Evolutionary conservation across 331 rosid genomes (phyloP).

Genomic region (Acacia concinna): DNA sequence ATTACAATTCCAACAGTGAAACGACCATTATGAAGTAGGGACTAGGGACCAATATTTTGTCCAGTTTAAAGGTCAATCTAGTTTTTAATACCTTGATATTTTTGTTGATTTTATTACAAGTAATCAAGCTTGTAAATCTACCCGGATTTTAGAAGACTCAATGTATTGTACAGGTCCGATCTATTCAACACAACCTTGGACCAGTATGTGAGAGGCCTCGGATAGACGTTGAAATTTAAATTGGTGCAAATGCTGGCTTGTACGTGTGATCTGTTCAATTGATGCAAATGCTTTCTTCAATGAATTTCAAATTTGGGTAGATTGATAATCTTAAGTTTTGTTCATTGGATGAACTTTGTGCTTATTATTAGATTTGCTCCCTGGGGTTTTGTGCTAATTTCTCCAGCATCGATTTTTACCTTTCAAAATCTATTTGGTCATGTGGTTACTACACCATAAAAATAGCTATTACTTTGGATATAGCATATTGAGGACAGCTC

Average conservation of each 20-base stretch:
- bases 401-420: background rate
- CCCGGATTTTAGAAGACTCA: background rate
- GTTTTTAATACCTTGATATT: background rate
- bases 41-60: background rate
- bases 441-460: background rate
- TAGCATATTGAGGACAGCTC: background rate
- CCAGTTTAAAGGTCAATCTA: background rate
- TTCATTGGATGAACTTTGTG: background rate
- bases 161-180: slow-evolving; percentile 59
- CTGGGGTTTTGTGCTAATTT: background rate
- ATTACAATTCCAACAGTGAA: background rate
- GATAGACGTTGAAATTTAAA: slow-evolving; percentile 44
- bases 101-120: background rate
- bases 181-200: slow-evolving; percentile 83
- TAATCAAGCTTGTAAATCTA: background rate
- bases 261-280: background rate
- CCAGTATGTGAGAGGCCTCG: slow-evolving; percentile 85
- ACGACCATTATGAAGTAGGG: background rate
- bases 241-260: slow-evolving; percentile 3
- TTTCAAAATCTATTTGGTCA: background rate
- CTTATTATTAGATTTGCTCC: background rate
- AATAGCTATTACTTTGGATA: background rate
- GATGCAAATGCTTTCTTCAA: background rate
- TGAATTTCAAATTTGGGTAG: background rate
- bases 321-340: background rate